Evolutionary conservation across 1,139 yeast genomes (phyloP).

Genomic region (Hyphopichia pseudoburtonii): DNA sequence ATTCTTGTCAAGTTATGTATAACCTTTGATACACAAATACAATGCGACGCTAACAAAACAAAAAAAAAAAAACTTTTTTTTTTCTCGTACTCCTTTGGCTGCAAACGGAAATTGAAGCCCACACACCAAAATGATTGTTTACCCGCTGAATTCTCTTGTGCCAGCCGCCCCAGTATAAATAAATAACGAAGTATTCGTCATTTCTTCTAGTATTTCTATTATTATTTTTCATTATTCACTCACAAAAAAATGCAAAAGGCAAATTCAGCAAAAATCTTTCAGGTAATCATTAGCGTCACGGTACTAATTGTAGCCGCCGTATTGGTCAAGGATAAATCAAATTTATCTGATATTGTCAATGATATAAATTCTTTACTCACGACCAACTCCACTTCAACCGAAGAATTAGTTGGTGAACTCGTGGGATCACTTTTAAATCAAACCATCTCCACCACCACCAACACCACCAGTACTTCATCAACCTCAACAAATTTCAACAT

Average conservation of each 20-base stretch:
- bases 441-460: not conserved
- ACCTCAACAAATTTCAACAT: not conserved
- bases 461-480: not conserved
- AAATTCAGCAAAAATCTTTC: slow-evolving; percentile 1
- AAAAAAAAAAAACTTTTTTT: no score
- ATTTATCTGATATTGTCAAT: slow-evolving; percentile 1
- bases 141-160: no score
- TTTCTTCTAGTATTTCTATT: no score
- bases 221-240: no score
- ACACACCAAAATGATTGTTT: no score
- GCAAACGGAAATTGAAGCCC: no score
- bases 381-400: slow-evolving; percentile 1
- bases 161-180: no score
- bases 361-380: slow-evolving; percentile 2
- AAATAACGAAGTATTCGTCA: no score
- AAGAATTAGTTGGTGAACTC: not conserved
- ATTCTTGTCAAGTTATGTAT: no score
- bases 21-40: no score
- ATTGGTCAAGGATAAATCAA: slow-evolving; percentile 3
- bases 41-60: no score
- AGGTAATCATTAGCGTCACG: slow-evolving; percentile 3
- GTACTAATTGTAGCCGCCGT: slow-evolving; percentile 4
- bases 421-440: slow-evolving; percentile 1
- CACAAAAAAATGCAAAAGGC: not conserved
- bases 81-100: no score